phyloP scores from a whole-genome alignment of 2,329 filamentous ascomycete genomes.

The Geosmithia flava region DNA sequence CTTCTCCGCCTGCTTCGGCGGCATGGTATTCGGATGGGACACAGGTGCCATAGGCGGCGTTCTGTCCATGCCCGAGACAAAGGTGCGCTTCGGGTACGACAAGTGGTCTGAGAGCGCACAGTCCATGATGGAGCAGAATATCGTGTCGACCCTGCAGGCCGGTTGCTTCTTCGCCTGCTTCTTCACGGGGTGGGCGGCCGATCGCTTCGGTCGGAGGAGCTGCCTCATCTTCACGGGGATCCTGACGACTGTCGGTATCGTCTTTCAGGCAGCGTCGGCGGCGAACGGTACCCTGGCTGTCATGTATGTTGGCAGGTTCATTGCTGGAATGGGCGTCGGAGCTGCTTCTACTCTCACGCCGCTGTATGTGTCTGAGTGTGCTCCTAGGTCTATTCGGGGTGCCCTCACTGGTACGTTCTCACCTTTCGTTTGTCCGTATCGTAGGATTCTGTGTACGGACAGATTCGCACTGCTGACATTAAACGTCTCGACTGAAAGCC shows the following conservation, averaged over 20 bases:
- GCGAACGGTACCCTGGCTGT: slow-evolving; percentile 38
- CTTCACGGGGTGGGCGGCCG: slow-evolving; percentile 38
- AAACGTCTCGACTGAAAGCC: slow-evolving; percentile 13
- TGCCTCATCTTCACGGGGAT: slow-evolving; percentile 43
- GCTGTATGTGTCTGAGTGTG: slow-evolving; percentile 34
- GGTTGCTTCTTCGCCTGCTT: slow-evolving; percentile 56
- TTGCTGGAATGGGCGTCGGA: slow-evolving; percentile 36
- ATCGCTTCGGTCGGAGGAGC: slow-evolving; percentile 40
- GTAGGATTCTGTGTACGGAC: neutral
- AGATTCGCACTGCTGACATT: neutral
- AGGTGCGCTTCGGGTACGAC: slow-evolving; percentile 26
- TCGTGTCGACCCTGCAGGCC: slow-evolving; percentile 59
- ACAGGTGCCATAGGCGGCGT: slow-evolving; percentile 59
- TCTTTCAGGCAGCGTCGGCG: slow-evolving; percentile 50
- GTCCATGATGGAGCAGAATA: slow-evolving; percentile 48
- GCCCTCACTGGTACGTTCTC: slow-evolving; percentile 27
- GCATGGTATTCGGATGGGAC: slow-evolving; percentile 37
- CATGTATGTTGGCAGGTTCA: slow-evolving; percentile 54
- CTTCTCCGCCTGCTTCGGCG: slow-evolving; percentile 55
- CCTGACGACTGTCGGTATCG: slow-evolving; percentile 46
- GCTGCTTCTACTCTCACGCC: slow-evolving; percentile 32
- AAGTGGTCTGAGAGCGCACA: slow-evolving; percentile 12
- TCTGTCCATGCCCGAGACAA: slow-evolving; percentile 45
- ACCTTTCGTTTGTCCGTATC: neutral
- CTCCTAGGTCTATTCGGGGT: slow-evolving; percentile 36